Base-by-base conservation (phyloP, 2,329 filamentous ascomycete genomes). In the Diplodia mutila region DNA sequence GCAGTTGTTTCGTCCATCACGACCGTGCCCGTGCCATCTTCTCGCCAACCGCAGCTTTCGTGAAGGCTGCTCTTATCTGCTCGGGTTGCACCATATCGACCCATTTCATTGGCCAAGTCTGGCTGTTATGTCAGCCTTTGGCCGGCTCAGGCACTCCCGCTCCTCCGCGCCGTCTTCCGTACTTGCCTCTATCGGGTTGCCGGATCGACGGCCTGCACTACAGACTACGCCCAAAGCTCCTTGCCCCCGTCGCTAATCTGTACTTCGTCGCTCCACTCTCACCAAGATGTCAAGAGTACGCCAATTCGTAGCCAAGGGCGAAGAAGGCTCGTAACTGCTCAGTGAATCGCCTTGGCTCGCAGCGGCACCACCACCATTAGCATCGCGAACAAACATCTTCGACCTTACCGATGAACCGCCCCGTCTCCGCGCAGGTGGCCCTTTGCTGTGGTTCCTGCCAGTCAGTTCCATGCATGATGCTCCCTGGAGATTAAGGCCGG, bases 401-500 rank as follows among this genome's bases (percentile, higher is more conserved):
- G 2, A 7, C 54, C n/a, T 14, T 3, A 12, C 25, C 12, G 21
- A n/a, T 11, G n/a, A 6, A 59, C 29, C 46, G 16, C 7, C 6
- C 8, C 25, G 39, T 21, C n/a, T 23, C 54, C 16, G 16, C 23
- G 21, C 16, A n/a, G n/a, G 2, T 25, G 25, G 59, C 25, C 12
- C 25, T 51, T 37, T n/a, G 59, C 29, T 25, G 42, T 49, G 9
- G 37, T 29, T 34, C 27, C 42, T 18, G 27, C 59, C 42, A 61
- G 16, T 21, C 23, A n/a, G 27, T 48, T n/a, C n/a, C 55, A 63
- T 63, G 59, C 59, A 63, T 63, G 27, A 37, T 18, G 32, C 29
- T 21, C 8, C 57, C 42, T 61, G 59, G 42, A 63, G n/a, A 63
- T 63, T 63, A 63, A 63, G 42, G 27, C 59, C 42, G 18, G 27